phyloP scores from a whole-genome alignment of 805 yeast genomes.

The Candida gorgasii region DNA sequence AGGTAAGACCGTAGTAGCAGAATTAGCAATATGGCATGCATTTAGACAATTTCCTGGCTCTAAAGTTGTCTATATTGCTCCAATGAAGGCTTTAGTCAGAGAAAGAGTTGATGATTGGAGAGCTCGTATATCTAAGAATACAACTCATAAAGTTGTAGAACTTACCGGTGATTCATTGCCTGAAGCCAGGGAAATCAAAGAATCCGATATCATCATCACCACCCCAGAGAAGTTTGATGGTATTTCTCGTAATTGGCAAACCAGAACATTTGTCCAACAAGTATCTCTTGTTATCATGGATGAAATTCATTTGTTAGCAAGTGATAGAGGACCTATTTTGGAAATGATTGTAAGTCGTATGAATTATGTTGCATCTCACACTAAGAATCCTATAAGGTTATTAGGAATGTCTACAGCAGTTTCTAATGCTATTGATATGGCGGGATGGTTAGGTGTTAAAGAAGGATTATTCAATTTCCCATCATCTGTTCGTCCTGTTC shows the following conservation, averaged over 20 bases:
- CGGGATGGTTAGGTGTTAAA: constrained; percentile 76
- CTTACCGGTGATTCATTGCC: constrained; percentile 84
- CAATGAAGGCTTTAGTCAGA: constrained; percentile 84
- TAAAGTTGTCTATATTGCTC: constrained; percentile 83
- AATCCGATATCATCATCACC: constrained; percentile 75
- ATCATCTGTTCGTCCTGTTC: constrained; percentile 81
- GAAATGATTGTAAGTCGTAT: constrained; percentile 89
- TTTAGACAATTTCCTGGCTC: constrained; percentile 77
- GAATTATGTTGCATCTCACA: constrained; percentile 67
- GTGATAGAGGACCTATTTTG: constrained; percentile 83
- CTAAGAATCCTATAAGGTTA: constrained; percentile 60
- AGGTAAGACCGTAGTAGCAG: constrained; percentile 97
- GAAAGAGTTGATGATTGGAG: constrained; percentile 86
- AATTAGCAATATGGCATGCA: constrained; percentile 96
- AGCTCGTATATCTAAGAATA: constrained; percentile 46
- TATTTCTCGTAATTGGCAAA: constrained; percentile 83
- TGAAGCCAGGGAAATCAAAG: constrained; percentile 61
- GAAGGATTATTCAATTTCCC: constrained; percentile 81
- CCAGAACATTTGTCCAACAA: constrained; percentile 71
- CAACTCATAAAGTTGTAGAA: constrained; percentile 62
- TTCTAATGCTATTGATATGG: constrained; percentile 83
- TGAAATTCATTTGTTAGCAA: constrained; percentile 79
- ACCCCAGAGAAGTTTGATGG: constrained; percentile 90
- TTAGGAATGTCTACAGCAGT: constrained; percentile 86
- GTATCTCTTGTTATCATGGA: constrained; percentile 81